These are phyloP conservation scores for Ambrosia hybrid DNA, from an alignment of 140 eudicot species.

Conservation along the genomic window DNA sequence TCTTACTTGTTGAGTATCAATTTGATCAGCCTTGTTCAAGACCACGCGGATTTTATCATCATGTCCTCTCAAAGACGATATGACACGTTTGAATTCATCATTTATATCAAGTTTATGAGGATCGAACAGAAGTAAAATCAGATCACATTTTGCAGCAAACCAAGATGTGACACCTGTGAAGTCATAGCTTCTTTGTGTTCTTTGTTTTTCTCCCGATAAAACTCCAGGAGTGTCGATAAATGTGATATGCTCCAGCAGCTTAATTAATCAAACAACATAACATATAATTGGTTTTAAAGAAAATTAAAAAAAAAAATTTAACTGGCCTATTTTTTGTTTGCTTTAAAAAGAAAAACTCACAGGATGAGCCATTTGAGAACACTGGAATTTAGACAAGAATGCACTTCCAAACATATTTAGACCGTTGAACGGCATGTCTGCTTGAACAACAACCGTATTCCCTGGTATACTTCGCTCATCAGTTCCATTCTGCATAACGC, in stretches of 20 bases:
- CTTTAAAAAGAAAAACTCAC: constrained; percentile 44
- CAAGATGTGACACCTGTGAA: no score
- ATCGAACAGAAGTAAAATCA: no score
- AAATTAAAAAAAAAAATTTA: background rate
- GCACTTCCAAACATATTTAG: constrained; percentile 78
- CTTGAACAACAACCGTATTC: constrained; percentile 87
- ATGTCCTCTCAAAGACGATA: no score
- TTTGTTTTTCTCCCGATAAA: no score
- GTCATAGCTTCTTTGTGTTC: no score
- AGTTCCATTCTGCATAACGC: constrained; percentile 60
- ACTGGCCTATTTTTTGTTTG: background rate
- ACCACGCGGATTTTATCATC: constrained; percentile 55
- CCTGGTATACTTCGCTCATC: constrained; percentile 97
- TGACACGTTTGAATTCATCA: no score
- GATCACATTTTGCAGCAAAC: no score
- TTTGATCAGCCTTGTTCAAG: constrained; percentile 93
- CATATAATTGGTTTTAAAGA: background rate
- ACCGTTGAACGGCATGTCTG: constrained; percentile 94
- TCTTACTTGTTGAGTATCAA: constrained; percentile 90
- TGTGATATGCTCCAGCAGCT: constrained; percentile 89
- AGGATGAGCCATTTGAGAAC: constrained; percentile 95
- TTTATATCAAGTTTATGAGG: no score
- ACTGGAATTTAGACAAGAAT: constrained; percentile 87
- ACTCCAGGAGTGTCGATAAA: constrained; percentile 73
- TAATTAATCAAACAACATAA: constrained; percentile 17